Evolutionary conservation across 2,329 filamentous ascomycete species (phyloP), one percentile per base, ranked within the genome.

Genomic region (Penicillium sp.): DNA sequence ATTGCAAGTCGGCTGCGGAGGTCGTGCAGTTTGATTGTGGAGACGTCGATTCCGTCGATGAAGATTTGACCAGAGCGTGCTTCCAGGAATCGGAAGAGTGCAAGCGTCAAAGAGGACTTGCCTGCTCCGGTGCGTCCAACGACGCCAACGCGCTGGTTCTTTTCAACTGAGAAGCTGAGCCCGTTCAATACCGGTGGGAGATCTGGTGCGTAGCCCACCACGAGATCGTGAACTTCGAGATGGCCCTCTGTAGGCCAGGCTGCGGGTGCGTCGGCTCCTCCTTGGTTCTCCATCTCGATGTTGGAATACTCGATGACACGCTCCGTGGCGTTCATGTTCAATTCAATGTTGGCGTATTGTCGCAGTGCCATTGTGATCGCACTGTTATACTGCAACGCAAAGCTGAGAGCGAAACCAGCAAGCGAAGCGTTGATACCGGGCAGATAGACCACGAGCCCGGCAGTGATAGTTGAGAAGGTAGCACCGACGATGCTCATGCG

Each of bases 1-100:
- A 94, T 92, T 38, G 89, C 88, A 0, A 94, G 75, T 0, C 89
- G 82, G n/a, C 84, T 87, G 25, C 90, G 84, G 11, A 94, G 78
- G 54, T 88, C 85, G 55, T 88, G 62, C 5, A 68, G 60, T 25
- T 59, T 65, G 25, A 70, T 64, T n/a, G 60, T 65, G 1, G 65
- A 87, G 50, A 92, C 89, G 51, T 71, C 66, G 3, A 71, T 23
- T 3, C 68, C 70, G 45, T 74, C 70, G 9, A 75, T 70, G 21
- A 65, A 39, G 9, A 73, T 69, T 1, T 57, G 53, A 0, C 72
- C 72, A 3, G 58, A 41, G 3, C 64, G 64, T 3, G 66, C 61
- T 38, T 72, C 66, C 0, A 74, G 62, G 47, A 70, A 68, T 1
- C 71, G 69, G 29, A 73, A 66, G 0, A 74, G 62, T 2, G 72